A percentile compares a stretch with the other conserved stretches of the same genome.
Evolutionary conservation across 1,139 yeast genomes (phyloP).

Genomic region (Nematodospora anomalae): DNA sequence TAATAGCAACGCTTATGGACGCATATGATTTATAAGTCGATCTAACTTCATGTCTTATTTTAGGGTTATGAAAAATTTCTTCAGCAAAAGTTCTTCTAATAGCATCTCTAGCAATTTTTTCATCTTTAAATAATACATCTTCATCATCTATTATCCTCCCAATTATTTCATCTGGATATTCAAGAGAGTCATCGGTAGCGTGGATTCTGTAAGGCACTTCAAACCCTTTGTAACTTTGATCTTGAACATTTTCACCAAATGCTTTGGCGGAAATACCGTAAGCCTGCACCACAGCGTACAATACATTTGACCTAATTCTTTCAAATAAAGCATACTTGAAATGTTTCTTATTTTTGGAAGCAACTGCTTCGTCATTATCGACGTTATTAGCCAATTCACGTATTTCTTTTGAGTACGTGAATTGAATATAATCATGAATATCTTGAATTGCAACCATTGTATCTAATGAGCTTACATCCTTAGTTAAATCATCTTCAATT

Average conservation of each 20-base stretch:
- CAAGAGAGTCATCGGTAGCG: constrained; percentile 70
- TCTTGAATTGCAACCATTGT: constrained; percentile 85
- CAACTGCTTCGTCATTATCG: constrained; percentile 10
- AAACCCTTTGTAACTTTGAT: constrained; percentile 50
- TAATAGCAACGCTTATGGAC: constrained; percentile 68
- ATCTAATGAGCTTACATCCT: constrained; percentile 58
- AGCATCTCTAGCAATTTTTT: constrained; percentile 67
- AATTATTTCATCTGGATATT: constrained; percentile 65
- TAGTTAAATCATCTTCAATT: constrained; percentile 56
- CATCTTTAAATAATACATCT: constrained; percentile 56
- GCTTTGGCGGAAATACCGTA: constrained; percentile 78
- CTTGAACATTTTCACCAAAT: constrained; percentile 79
- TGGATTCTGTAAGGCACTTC: constrained; percentile 62
- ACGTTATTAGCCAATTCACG: constrained; percentile 38
- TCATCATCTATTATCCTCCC: constrained; percentile 55
- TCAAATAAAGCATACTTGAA: constrained; percentile 74
- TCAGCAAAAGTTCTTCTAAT: constrained; percentile 76
- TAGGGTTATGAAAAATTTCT: constrained; percentile 80
- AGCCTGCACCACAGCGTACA: constrained; percentile 68
- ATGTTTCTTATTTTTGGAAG: constrained; percentile 54
- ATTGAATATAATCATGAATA: constrained; percentile 78
- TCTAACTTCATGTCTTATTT: constrained; percentile 75
- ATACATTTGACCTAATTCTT: constrained; percentile 64
- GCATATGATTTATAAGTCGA: constrained; percentile 67
- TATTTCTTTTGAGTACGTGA: constrained; percentile 74